These are phyloP conservation scores for Plasmopara viticola DNA, from an alignment of 352 stramenopile genomes.

Conservation along the genomic window DNA sequence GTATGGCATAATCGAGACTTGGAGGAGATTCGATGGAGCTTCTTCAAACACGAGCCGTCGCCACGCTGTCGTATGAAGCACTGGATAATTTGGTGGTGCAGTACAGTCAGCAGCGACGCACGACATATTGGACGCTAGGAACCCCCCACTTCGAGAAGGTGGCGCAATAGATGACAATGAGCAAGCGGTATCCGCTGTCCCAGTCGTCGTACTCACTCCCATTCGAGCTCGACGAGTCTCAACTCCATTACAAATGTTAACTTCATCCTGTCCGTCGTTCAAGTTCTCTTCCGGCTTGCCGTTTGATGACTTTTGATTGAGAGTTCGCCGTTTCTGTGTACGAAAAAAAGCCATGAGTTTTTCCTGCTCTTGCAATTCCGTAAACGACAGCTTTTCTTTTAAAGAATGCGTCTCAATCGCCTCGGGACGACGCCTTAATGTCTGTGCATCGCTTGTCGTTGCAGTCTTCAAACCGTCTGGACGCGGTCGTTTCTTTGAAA, in stretches of 20 bases:
- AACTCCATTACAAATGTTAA: background rate
- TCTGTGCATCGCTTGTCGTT: slow-evolving; percentile 3
- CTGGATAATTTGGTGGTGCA: slow-evolving; percentile 7
- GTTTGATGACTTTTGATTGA: background rate
- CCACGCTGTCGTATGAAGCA: slow-evolving; percentile 38
- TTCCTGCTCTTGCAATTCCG: slow-evolving; percentile 46
- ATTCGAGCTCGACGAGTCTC: background rate
- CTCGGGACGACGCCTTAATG: slow-evolving; percentile 2
- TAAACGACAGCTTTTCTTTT: slow-evolving; percentile 37
- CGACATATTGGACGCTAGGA: slow-evolving; percentile 10
- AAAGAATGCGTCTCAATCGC: slow-evolving; percentile 19
- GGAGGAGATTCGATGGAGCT: slow-evolving; percentile 29
- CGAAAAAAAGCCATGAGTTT: slow-evolving; percentile 34
- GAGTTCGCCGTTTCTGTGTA: slow-evolving; percentile 25
- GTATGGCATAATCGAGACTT: slow-evolving; percentile 22
- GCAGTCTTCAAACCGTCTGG: background rate
- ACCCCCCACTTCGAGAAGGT: slow-evolving; percentile 17
- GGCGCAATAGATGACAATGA: slow-evolving; percentile 15
- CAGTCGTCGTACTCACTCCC: slow-evolving; percentile 12
- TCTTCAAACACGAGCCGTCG: slow-evolving; percentile 26
- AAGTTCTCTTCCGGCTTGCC: background rate
- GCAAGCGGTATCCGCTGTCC: background rate
- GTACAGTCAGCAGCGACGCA: slow-evolving; percentile 8
- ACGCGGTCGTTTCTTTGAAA: slow-evolving; percentile 5
- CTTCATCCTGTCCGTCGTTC: background rate